Base-by-base conservation (phyloP, 371 early-diverging fungal species). In the Vairimorpha ceranae region DNA sequence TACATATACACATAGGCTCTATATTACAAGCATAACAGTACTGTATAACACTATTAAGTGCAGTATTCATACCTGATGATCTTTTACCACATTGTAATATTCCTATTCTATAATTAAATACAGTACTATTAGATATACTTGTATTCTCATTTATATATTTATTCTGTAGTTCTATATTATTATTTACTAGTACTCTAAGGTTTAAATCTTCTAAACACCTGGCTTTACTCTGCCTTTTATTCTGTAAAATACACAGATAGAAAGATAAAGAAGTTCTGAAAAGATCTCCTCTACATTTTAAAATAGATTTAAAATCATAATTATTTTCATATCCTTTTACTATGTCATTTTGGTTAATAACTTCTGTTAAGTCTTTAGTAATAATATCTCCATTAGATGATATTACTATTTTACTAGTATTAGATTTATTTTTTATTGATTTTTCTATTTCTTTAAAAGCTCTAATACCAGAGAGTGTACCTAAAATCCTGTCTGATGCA, bases 31-130 rank as follows among this genome's bases (percentile, higher is more conserved):
- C 90, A 66, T 91, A 82, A 30, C 90, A 89, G 45, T 90, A 87
- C 25, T 93, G 89, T 21, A 91, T 92, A 6, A 90, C 89, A 1
- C 90, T 88, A 64, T 93, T 88, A 4, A 94, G 91, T 0, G 93
- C 94, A 14, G 93, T 89, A 82, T 96, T 96, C 93, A 95, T 94
- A 56, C 98, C 98, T 67, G 92, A 93, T 15, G 93, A 92, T 35
- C 95, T 94, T 0, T 92, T 92, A 65, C 97, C 98, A 30, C 89
- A 86, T 70, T 94, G 92, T 36, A 95, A 79, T 72, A 97, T 91
- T 58, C 88, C 96, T 65, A 97, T 88, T 66, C 90, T 89, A 43
- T 23, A 27, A 46, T 59, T 65, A 48, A 10, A 10, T 15, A 45
- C 21, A 27, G 21, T 65, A 38, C 1, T 33, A 54, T 21, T 4